phyloP scores from a whole-genome alignment of 2,329 filamentous ascomycete genomes.

The Alternaria ethzedia region DNA sequence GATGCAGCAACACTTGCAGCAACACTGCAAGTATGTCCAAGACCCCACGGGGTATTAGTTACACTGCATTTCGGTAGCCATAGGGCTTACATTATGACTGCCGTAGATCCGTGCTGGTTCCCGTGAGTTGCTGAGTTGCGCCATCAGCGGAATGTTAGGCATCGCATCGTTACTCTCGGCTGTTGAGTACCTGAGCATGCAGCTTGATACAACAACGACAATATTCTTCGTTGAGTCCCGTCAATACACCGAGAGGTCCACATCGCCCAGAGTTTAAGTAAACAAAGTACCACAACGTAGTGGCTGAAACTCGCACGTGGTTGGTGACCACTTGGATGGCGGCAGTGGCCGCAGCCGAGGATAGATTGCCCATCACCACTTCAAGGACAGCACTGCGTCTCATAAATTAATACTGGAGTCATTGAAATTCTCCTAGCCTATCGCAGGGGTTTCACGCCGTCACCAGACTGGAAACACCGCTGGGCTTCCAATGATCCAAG shows the following conservation, averaged over 20 bases:
- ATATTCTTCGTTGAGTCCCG: background rate
- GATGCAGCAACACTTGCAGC: background rate
- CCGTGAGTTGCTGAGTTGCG: background rate
- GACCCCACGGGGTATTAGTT: background rate
- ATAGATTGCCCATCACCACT: conserved; percentile 11
- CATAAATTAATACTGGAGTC: conserved; percentile 9
- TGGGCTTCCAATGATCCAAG: conserved; percentile 1
- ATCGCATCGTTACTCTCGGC: background rate
- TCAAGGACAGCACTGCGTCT: conserved; percentile 1
- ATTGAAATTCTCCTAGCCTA: conserved; percentile 3
- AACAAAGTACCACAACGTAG: background rate
- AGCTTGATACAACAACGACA: background rate
- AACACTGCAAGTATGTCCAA: background rate
- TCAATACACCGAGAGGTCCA: background rate
- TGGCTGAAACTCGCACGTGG: conserved; percentile 5
- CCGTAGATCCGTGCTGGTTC: background rate
- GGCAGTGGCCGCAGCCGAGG: conserved; percentile 8
- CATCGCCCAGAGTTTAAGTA: conserved; percentile 1
- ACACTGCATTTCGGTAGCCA: conserved; percentile 9
- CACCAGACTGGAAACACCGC: conserved; percentile 12
- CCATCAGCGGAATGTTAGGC: background rate
- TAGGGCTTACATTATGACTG: background rate
- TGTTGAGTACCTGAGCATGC: background rate
- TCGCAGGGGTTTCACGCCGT: conserved; percentile 3
- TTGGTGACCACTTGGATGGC: background rate